These are phyloP conservation scores for Mycena belliarum DNA, from an alignment of 768 basidiomycete genomes.

Conservation along the genomic window DNA sequence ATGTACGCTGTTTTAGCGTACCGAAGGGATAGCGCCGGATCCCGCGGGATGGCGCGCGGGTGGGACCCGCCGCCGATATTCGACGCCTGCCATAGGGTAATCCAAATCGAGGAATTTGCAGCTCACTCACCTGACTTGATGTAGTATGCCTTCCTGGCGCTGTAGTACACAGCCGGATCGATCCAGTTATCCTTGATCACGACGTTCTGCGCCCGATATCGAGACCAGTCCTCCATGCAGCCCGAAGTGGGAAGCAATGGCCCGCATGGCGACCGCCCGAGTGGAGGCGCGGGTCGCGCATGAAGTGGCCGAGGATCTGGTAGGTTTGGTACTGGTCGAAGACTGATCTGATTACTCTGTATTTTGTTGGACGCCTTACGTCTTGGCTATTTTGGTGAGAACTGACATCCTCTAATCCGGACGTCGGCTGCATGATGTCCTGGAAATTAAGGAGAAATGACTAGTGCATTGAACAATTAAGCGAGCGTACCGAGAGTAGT, in stretches of 20 bases:
- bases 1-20: no score
- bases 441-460: no score
- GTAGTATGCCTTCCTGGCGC: conserved; percentile 29
- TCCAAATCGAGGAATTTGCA: no score
- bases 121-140: no score
- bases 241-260: conserved; percentile 38
- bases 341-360: conserved; percentile 40
- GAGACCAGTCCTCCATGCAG: conserved; percentile 37
- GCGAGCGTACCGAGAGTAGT: no score
- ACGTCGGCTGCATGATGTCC: conserved; percentile 23
- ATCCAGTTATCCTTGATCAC: conserved; percentile 44
- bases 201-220: conserved; percentile 41
- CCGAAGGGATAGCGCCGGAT: no score
- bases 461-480: no score
- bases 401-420: conserved; percentile 44
- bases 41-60: no score
- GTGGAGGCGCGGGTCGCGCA: conserved; percentile 40
- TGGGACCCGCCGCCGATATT: no score
- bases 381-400: conserved; percentile 48
- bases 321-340: conserved; percentile 48
- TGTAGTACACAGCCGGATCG: conserved; percentile 31
- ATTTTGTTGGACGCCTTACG: no score
- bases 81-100: no score
- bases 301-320: conserved; percentile 41
- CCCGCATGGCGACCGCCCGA: conserved; percentile 43